phyloP scores from a whole-genome alignment of 768 basidiomycete genomes.

The Rhizopogon vesiculosus region DNA sequence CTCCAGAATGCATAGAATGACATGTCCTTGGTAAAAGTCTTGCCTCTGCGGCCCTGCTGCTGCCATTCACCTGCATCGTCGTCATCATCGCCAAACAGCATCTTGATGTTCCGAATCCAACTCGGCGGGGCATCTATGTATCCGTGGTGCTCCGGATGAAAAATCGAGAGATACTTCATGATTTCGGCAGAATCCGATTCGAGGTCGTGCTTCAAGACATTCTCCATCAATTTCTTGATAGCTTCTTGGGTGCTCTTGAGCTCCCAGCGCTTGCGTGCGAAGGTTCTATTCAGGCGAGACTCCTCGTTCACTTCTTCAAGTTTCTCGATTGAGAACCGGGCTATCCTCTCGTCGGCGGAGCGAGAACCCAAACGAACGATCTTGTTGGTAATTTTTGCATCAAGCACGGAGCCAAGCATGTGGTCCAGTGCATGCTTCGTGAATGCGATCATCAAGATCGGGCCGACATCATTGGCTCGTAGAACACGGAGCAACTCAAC shows the following conservation, averaged over 20 bases:
- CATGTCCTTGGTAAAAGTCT: constrained; percentile 14
- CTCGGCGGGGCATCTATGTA: constrained; percentile 37
- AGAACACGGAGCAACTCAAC: constrained; percentile 66
- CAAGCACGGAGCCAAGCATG: constrained; percentile 59
- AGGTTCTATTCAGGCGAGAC: constrained; percentile 35
- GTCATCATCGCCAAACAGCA: constrained; percentile 12
- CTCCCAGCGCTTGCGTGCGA: constrained; percentile 26
- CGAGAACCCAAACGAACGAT: constrained; percentile 70
- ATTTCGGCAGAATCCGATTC: constrained; percentile 34
- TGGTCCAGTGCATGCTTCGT: constrained; percentile 83
- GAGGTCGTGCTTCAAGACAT: constrained; percentile 29
- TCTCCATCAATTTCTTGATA: constrained; percentile 43
- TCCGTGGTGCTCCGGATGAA: constrained; percentile 45
- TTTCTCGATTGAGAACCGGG: constrained; percentile 54
- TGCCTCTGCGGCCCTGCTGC: constrained; percentile 23
- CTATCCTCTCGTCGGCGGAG: constrained; percentile 55
- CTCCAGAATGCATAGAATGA: constrained; percentile 51
- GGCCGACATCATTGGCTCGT: constrained; percentile 45
- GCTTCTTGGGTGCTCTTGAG: constrained; percentile 43
- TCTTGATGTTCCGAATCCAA: constrained; percentile 37
- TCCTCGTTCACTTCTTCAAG: constrained; percentile 42
- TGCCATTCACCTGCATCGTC: constrained; percentile 29
- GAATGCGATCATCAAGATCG: constrained; percentile 57
- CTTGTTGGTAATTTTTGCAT: constrained; percentile 56
- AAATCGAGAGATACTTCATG: constrained; percentile 34